Conservation (phyloP, 2,329 filamentous ascomycete genomes). For the Cyphellophora attinorum region DNA sequence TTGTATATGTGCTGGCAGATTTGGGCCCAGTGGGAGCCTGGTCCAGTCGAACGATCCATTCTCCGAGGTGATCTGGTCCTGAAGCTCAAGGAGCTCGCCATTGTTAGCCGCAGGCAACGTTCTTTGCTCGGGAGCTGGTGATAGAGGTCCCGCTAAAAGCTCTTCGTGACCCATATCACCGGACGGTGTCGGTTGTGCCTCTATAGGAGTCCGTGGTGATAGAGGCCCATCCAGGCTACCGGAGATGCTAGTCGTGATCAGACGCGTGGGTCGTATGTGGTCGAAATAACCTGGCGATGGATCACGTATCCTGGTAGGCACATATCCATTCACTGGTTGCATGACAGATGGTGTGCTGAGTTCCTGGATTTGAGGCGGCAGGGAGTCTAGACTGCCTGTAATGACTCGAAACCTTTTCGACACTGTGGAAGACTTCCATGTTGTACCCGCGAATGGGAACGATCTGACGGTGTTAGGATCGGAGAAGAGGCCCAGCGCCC, state of each 20-base stretch:
- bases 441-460: slow-evolving; percentile 53
- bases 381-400: slow-evolving; percentile 37
- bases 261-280: slow-evolving; percentile 4
- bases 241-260: slow-evolving; percentile 5
- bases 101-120: background rate
- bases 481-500: slow-evolving; percentile 51
- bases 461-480: slow-evolving; percentile 45
- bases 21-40: slow-evolving; percentile 52
- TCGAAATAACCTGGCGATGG: slow-evolving; percentile 14
- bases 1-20: slow-evolving; percentile 60
- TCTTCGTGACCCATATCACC: slow-evolving; percentile 7
- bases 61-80: slow-evolving; percentile 26
- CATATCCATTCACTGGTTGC: slow-evolving; percentile 24
- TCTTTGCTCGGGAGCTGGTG: slow-evolving; percentile 2
- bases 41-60: slow-evolving; percentile 72
- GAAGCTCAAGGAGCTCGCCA: slow-evolving; percentile 17
- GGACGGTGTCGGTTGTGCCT: slow-evolving; percentile 5
- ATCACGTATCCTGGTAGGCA: slow-evolving; percentile 17
- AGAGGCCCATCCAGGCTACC: slow-evolving; percentile 1
- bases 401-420: slow-evolving; percentile 60
- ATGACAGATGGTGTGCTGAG: slow-evolving; percentile 16
- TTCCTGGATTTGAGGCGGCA: slow-evolving; percentile 22
- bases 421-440: slow-evolving; percentile 63
- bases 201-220: slow-evolving; percentile 4
- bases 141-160: slow-evolving; percentile 7